These are phyloP conservation scores for Phlyctochytrium arcticum DNA, from an alignment of 192 early-diverging fungal genomes.

Conservation along the genomic window DNA sequence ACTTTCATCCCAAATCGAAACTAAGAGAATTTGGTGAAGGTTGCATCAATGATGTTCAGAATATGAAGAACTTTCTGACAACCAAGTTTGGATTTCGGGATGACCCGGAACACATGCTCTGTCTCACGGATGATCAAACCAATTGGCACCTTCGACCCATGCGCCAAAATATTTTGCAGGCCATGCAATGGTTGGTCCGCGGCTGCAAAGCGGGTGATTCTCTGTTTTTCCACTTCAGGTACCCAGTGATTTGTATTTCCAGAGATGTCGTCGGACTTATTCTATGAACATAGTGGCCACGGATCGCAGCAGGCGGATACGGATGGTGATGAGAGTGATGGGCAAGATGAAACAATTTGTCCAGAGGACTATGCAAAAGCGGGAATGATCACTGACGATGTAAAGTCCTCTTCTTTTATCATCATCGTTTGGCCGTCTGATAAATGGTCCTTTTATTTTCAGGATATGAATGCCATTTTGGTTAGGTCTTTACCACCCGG, in stretches of 20 bases:
- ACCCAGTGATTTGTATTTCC: too few species aligned
- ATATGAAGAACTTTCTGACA: conserved; percentile 57
- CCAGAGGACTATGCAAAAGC: conserved; percentile 66
- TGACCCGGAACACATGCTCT: conserved; percentile 46
- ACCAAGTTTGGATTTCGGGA: conserved; percentile 53
- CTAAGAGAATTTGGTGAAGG: conserved; percentile 25
- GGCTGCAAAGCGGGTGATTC: conserved; percentile 66
- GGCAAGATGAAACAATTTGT: conserved; percentile 58
- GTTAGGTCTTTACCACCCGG: conserved; percentile 54
- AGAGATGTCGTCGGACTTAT: too few species aligned
- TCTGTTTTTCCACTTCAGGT: conserved; percentile 71
- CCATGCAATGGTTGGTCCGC: conserved; percentile 65
- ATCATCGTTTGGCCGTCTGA: not conserved
- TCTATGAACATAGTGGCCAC: conserved; percentile 47
- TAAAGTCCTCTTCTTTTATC: conserved; percentile 60
- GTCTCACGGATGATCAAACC: conserved; percentile 69
- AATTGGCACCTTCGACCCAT: conserved; percentile 24
- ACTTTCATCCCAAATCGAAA: too few species aligned
- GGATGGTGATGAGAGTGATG: conserved; percentile 47
- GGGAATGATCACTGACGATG: conserved; percentile 69
- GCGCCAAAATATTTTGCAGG: conserved; percentile 42
- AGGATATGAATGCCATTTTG: conserved; percentile 36
- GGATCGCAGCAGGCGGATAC: conserved; percentile 48
- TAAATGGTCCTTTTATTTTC: not conserved
- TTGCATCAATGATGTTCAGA: conserved; percentile 49